Evolutionary conservation across 1,284 basidiomycete genomes (phyloP).

Genomic region (Irpex rosettiformis): DNA sequence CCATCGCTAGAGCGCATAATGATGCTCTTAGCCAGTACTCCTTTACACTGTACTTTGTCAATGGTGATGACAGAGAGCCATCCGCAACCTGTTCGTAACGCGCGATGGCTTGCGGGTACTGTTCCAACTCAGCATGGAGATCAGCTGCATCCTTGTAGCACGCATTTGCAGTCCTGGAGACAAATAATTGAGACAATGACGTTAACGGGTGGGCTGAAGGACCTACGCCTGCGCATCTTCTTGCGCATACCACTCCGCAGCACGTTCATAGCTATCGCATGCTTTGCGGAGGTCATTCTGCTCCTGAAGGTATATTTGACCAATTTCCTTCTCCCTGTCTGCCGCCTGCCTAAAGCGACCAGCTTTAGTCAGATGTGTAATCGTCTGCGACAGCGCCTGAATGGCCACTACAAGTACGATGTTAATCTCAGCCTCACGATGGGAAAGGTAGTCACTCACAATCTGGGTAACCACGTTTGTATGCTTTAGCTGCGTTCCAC

Average conservation of each 20-base stretch:
- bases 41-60: conserved; percentile 99
- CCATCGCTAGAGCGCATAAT: conserved; percentile 88
- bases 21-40: conserved; percentile 93
- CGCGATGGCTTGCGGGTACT: conserved; percentile 84
- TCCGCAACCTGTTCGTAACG: conserved; percentile 91
- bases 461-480: conserved; percentile 84
- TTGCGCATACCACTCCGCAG: conserved; percentile 97
- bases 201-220: conserved; percentile 11
- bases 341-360: conserved; percentile 98
- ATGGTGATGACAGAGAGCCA: conserved; percentile 75
- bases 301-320: conserved; percentile 86
- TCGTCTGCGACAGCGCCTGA: conserved; percentile 84
- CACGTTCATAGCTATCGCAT: conserved; percentile 88
- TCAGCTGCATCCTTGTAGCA: conserved; percentile 98
- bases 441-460: conserved; percentile 44
- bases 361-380: conserved; percentile 77
- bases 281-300: conserved; percentile 73
- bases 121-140: conserved; percentile 85
- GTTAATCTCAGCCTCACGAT: not conserved
- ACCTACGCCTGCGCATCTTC: conserved; percentile 95
- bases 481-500: conserved; percentile 95
- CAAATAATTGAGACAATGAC: not conserved
- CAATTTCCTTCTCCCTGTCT: conserved; percentile 97
- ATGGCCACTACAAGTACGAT: conserved; percentile 71
- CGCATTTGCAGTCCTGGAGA: conserved; percentile 83